Conservation (phyloP, 106 monocot genomes). For the Acorus calamus region DNA sequence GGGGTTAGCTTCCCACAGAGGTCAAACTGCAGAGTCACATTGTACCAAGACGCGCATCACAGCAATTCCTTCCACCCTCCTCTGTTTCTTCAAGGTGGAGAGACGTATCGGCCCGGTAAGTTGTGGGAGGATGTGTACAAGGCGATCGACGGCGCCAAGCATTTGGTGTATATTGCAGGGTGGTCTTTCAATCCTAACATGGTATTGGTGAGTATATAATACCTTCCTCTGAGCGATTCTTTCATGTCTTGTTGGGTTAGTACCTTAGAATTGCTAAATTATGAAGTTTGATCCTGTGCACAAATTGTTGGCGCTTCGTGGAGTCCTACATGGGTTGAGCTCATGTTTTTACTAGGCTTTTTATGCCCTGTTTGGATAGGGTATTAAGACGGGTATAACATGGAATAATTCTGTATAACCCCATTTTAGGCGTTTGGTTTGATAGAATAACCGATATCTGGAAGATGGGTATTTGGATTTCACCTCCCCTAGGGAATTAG, state of each 20-base stretch:
- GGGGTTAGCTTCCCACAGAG: constrained; percentile 32
- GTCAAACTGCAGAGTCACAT: constrained; percentile 23
- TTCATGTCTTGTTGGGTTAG: not conserved
- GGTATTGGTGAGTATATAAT: constrained; percentile 22
- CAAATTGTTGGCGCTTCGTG: no score
- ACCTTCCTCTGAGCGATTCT: not conserved
- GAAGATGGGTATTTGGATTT: no score
- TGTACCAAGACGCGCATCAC: constrained; percentile 52
- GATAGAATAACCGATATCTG: no score
- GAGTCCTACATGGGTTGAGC: no score
- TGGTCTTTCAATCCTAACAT: constrained; percentile 52
- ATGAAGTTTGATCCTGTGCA: not conserved
- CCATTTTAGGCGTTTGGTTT: no score
- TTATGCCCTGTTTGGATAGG: no score
- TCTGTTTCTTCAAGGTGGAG: not conserved
- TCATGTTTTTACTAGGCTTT: no score
- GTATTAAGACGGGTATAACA: no score
- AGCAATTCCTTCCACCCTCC: constrained; percentile 1
- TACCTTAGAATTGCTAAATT: no score
- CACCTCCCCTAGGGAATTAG: no score
- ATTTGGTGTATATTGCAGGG: constrained; percentile 41
- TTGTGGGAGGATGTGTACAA: constrained; percentile 56
- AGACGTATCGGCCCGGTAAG: constrained; percentile 13
- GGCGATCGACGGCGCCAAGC: constrained; percentile 35
- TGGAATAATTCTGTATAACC: no score